A percentile compares a stretch with the other conserved stretches of the same genome.
phyloP scores from a whole-genome alignment of 73 alveolate species.

The Tetrahymena malaccensis region DNA sequence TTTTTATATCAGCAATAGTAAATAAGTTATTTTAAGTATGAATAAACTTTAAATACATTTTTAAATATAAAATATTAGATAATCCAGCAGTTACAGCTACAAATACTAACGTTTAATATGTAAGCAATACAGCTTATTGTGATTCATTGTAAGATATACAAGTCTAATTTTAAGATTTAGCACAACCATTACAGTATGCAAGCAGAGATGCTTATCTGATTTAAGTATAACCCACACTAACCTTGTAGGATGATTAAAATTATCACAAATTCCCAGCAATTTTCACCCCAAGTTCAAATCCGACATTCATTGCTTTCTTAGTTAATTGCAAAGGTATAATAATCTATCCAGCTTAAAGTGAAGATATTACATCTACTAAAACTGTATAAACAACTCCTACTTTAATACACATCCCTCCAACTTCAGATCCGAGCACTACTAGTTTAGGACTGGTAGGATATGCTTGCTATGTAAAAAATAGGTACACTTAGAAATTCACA shows the following conservation, averaged over 20 bases:
- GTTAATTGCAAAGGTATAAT: neutral
- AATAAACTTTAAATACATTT: neutral
- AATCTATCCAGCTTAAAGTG: neutral
- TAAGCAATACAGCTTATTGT: neutral
- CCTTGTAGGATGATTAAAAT: neutral
- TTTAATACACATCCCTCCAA: neutral
- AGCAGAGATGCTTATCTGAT: neutral
- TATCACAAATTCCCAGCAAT: neutral
- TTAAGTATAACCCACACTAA: neutral
- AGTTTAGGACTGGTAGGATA: neutral
- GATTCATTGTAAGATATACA: neutral
- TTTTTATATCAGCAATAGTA: neutral
- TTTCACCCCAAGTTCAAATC: neutral
- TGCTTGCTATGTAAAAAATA: neutral
- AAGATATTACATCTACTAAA: neutral
- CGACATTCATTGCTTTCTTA: neutral
- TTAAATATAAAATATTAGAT: neutral
- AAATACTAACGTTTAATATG: neutral
- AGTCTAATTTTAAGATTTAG: neutral
- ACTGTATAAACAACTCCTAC: neutral
- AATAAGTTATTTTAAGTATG: neutral
- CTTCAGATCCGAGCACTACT: neutral
- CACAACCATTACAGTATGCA: neutral
- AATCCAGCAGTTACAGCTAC: neutral
- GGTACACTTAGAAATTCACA: neutral